Base-by-base conservation (phyloP, 345 rosid genomes). In the Heritiera littoralis region DNA sequence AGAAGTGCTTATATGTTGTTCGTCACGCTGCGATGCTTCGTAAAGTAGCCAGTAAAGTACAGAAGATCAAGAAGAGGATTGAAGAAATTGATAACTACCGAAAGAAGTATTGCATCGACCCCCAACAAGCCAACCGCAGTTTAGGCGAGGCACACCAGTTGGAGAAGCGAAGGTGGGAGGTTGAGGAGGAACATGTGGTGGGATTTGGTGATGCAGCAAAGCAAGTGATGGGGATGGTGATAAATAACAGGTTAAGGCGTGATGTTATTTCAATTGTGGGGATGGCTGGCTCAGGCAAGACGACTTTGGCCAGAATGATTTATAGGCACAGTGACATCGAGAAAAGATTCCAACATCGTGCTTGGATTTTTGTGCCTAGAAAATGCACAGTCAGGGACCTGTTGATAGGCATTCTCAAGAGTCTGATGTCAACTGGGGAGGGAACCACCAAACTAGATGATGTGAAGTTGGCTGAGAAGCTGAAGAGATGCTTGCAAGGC, bases 281-380 rank as follows among this genome's bases (percentile, higher is more conserved):
- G 43, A 82, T 80, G 84, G 85, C 82, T 0, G 87, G 85, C 54
- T 82, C 79, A 1, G 87, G 83, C 23, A 85, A 85, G 82, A 85
- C 87, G 2, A 82, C 87, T 55, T 54, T 85, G 40, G 85, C 81
- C 66, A 77, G 77, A 17, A 78, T 32, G 17, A 79, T 85, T 10
- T 82, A 80, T 35, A 55, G 79, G 71, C 32, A 76, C 28, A 77
- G 32, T 38, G 67, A 28, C 43, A 66, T 76, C 38, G 75, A 66
- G 76, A 54, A 66, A 32, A 23, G 28, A 30, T 82, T 82, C 23
- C 78, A 70, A 38, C 66, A 81, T 46, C 60, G 82, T 5, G 85
- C 84, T n/a, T 82, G 85, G 87, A 41, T 80, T 41, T 78, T 80
- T 46, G 84, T 85, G 41, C 79, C 85, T 3, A 74, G 46, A 63